Conservation (phyloP, 2,329 filamentous ascomycete species). For the Uncinocarpus reesii region DNA sequence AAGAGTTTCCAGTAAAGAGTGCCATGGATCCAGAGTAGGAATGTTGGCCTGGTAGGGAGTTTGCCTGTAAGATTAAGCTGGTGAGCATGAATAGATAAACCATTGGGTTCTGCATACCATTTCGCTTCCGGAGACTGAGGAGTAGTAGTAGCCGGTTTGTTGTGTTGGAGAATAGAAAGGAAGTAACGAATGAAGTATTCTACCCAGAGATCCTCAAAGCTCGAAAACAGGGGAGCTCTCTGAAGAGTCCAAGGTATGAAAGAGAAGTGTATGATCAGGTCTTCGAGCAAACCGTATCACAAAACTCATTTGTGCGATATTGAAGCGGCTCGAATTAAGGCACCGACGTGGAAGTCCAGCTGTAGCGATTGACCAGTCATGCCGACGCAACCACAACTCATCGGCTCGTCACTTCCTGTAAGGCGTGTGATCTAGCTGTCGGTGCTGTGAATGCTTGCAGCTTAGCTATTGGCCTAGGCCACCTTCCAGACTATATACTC, state of each 20-base stretch:
- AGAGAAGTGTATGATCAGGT: too few relatives aligned
- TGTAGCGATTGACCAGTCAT: conserved; percentile 2
- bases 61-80: neutral
- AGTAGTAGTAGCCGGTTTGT: neutral
- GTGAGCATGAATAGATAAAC: too few relatives aligned
- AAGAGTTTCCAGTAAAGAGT: neutral
- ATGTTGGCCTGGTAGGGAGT: neutral
- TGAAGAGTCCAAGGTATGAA: too few relatives aligned
- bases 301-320: conserved; percentile 7
- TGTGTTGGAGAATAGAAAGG: neutral
- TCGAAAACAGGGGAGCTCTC: neutral
- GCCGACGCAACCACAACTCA: neutral
- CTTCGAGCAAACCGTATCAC: neutral
- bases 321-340: neutral
- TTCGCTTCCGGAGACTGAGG: neutral
- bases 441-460: neutral
- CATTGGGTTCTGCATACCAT: conserved; percentile 9
- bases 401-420: conserved; percentile 9
- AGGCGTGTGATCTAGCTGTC: neutral
- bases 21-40: neutral
- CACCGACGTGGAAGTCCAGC: conserved; percentile 1
- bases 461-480: conserved; percentile 5
- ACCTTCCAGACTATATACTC: neutral
- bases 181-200: too few relatives aligned
- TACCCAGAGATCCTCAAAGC: too few relatives aligned